Evolutionary conservation across 352 stramenopile genomes (phyloP).

Genomic region (Pythium brassicae): DNA sequence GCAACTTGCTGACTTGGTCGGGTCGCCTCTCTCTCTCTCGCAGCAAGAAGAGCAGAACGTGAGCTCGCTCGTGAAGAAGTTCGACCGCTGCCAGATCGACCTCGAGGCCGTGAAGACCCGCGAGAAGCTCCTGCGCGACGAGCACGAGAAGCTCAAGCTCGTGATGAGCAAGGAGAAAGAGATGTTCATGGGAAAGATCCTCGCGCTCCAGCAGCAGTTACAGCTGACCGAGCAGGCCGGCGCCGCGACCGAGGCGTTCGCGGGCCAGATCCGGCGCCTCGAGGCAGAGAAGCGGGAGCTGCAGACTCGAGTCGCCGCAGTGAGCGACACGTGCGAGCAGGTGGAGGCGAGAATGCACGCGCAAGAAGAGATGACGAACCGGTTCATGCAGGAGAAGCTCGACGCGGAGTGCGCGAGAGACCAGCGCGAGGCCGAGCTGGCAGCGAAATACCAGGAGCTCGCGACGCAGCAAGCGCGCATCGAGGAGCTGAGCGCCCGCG

Average conservation of each 20-base stretch:
- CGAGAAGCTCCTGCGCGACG: constrained; percentile 51
- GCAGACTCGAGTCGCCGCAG: constrained; percentile 4
- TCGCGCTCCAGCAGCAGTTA: constrained; percentile 49
- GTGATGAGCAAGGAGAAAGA: constrained; percentile 46
- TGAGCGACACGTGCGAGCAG: constrained; percentile 12
- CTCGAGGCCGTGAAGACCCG: constrained; percentile 39
- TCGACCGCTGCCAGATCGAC: constrained; percentile 46
- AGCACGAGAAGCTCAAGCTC: constrained; percentile 36
- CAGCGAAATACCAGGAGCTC: constrained; percentile 1
- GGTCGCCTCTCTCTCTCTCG: neutral
- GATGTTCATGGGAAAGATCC: constrained; percentile 46
- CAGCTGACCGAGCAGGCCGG: constrained; percentile 24
- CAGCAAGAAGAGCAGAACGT: constrained; percentile 51
- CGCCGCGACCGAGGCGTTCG: constrained; percentile 27
- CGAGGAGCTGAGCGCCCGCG: constrained; percentile 3
- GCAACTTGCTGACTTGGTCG: neutral
- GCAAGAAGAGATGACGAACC: constrained; percentile 43
- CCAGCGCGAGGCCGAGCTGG: constrained; percentile 2
- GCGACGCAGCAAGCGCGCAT: constrained; percentile 1
- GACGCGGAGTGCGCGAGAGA: neutral
- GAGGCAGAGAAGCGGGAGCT: constrained; percentile 27
- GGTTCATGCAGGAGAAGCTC: constrained; percentile 24
- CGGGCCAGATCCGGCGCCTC: constrained; percentile 26
- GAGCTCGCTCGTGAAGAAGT: constrained; percentile 33
- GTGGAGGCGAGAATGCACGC: constrained; percentile 26